Evolutionary conservation across 305 asterid genomes (phyloP).

Genomic region (Solanum hybrid): DNA sequence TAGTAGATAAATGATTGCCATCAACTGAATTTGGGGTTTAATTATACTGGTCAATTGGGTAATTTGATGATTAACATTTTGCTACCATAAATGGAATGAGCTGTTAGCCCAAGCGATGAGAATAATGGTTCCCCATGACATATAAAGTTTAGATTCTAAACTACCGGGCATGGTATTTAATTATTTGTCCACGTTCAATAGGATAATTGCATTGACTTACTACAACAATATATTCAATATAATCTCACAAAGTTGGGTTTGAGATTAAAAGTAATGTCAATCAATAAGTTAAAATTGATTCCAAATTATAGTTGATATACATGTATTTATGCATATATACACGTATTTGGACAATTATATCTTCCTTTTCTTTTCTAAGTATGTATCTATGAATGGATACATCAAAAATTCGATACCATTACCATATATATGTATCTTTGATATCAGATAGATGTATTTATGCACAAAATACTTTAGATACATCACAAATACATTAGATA

Average conservation of each 20-base stretch:
- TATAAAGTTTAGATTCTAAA: not conserved
- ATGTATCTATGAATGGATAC: not conserved
- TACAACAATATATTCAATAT: not conserved
- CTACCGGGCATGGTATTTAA: not conserved
- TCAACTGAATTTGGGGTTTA: not conserved
- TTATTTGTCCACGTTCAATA: not conserved
- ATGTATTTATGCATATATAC: not conserved
- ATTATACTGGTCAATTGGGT: not conserved
- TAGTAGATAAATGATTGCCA: not conserved
- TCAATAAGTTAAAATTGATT: no score
- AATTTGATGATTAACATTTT: not conserved
- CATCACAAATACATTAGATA: not conserved
- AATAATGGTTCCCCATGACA: not conserved
- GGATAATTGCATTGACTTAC: not conserved
- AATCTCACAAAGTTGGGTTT: not conserved
- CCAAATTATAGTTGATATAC: not conserved
- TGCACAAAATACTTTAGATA: not conserved
- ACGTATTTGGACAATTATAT: not conserved
- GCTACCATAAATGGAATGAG: not conserved
- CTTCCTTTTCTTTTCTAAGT: not conserved
- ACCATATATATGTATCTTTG: not conserved
- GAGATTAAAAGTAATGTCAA: no score
- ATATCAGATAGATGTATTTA: no score
- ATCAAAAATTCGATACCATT: no score
- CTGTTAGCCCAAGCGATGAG: not conserved